Base-by-base conservation (phyloP, 2,329 filamentous ascomycete genomes). In the Phialocephala sp. region DNA sequence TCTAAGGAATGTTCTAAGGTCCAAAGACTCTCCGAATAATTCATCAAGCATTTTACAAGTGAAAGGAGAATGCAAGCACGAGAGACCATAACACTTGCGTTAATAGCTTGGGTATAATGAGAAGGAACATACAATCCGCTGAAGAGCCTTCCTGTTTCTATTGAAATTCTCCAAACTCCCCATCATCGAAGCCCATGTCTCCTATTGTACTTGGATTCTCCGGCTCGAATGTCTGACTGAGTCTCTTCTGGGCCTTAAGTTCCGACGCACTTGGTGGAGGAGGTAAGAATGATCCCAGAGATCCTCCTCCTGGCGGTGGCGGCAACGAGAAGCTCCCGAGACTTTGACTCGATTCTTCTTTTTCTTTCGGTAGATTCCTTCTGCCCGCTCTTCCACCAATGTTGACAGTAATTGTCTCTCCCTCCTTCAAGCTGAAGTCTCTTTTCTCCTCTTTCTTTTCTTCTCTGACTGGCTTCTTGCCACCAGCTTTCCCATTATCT, bases 401-500 rank as follows among this genome's bases (percentile, higher is more conserved):
- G 76, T 91, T 92, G 69, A 96, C 89, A 27, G 89, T 92, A 72
- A 97, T 96, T 20, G 91, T 97, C 83, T 97, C 90, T 12, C 93
- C 93, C 66, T 94, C 92, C 78, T 97, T 97, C 69, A 97, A 78
- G 73, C 91, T 94, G 75, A 93, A 93, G 74, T 97, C 93, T 70
- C 85, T 87, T 79, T 88, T 89, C 74, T 86, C 85, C 55, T 78
- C 74, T 6, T 67, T 64, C 66, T 78, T 79, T 18, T 74, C 72
- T 14, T 75, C 76, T 4, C 76, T 75, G 0, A 73, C 70, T 50
- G 45, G 47, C 41, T 78, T 69, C 68, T 72, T 72, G 47, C 65
- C 76, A 59, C 72, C 71, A 8, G 65, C 67, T 41, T 66, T 72
- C 11, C 74, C 78, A 54, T 74, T 76, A 39, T 81, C 80, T 15